Percentiles rank a stretch among this genome's conserved stretches.
These are phyloP conservation scores for Circinella umbellata DNA, from an alignment of 371 early-diverging fungal genomes.

Conservation along the genomic window DNA sequence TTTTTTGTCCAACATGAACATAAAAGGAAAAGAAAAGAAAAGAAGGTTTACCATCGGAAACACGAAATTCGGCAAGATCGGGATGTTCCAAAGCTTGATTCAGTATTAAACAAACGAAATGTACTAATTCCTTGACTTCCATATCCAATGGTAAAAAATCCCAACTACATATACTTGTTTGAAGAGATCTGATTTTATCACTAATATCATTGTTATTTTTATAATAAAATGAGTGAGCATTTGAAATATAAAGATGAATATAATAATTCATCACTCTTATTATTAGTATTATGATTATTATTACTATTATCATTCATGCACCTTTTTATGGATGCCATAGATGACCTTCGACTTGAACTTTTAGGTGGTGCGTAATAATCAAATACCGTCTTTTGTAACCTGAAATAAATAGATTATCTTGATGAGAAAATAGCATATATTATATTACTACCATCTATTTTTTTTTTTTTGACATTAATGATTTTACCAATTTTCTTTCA, in stretches of 20 bases:
- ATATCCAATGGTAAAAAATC: slow-evolving; percentile 65
- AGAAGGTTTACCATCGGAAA: slow-evolving; percentile 53
- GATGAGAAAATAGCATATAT: not conserved
- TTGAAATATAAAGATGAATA: not conserved
- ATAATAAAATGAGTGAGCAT: not conserved
- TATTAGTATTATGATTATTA: no score
- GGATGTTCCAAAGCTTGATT: slow-evolving; percentile 63
- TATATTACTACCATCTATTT: not conserved
- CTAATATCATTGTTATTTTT: slow-evolving; percentile 7
- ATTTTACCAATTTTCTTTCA: slow-evolving; percentile 30
- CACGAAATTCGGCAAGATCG: slow-evolving; percentile 58
- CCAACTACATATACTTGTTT: slow-evolving; percentile 60
- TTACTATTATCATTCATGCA: slow-evolving; percentile 8
- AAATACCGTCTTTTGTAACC: slow-evolving; percentile 24
- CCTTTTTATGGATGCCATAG: slow-evolving; percentile 22
- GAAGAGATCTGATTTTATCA: slow-evolving; percentile 42
- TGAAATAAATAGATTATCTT: slow-evolving; percentile 9
- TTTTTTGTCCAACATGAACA: not conserved
- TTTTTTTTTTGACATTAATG: no score
- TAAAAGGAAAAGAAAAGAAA: not conserved
- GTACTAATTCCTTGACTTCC: slow-evolving; percentile 57
- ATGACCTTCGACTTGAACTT: slow-evolving; percentile 10
- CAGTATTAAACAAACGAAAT: slow-evolving; percentile 62
- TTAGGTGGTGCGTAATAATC: slow-evolving; percentile 27
- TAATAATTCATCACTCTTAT: no score